Base-by-base conservation (phyloP, 2,329 filamentous ascomycete species). In the Fusarium illudens region DNA sequence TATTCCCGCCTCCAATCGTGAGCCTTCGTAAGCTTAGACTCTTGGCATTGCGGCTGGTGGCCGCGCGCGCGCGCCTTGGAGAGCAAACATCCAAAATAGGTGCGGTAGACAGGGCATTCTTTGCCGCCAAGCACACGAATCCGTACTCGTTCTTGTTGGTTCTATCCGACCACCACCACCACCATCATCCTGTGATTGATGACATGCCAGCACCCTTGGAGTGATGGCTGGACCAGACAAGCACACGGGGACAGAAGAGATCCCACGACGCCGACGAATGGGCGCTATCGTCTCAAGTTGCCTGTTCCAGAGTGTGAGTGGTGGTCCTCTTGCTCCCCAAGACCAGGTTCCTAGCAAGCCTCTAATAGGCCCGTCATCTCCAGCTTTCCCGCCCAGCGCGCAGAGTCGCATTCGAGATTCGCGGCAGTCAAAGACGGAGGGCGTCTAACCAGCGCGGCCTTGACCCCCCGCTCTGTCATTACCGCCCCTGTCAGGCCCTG, bases 341-440 rank as follows among this genome's bases (percentile, higher is more conserved):
- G 34, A 36, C 44, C 52, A 53, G 58, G 44, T 60, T 60, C 6
- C 25, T 20, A 32, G 15, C 17, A 37, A 20, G 25, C 15, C 42
- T 48, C 33, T 67, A 48, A 62, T 62, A 52, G 42, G 53, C 42
- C 25, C 10, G 29, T 25, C 39, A 32, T 33, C 51, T 53, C n/a
- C 30, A 57, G 60, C 53, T 53, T 64, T 65, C 58, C 55, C 64
- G 61, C 58, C 34, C 44, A 55, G 60, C 54, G 60, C 56, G 55
- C 54, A 61, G 58, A 69, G 56, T 60, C 53, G 62, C 53, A 64
- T 58, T 46, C 46, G 50, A 65, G 49, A 65, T 68, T 69, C 61
- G 62, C 71, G 71, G 66, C 64, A 73, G 59, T 73, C 55, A 61
- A 53, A 61, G 55, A 60, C 53, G 60, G 52, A 65, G 59, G 58